A percentile compares a stretch with the other conserved stretches of the same genome.
Evolutionary conservation across 805 yeast species (phyloP).

Genomic region (Suhomyces emberorum): DNA sequence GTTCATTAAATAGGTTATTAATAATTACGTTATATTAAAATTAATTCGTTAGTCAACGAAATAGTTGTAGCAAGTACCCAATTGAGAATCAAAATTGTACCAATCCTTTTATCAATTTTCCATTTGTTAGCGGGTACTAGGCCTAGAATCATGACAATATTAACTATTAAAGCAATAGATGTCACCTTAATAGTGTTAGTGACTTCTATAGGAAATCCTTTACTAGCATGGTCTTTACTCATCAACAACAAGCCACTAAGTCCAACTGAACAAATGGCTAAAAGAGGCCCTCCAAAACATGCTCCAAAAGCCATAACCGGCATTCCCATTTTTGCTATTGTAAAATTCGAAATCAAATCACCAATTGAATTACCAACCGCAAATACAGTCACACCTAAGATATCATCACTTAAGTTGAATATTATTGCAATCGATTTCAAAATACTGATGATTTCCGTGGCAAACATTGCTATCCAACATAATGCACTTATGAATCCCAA

Average conservation of each 20-base stretch:
- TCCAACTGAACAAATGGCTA: slow-evolving; percentile 81
- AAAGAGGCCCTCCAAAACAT: slow-evolving; percentile 88
- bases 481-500: slow-evolving; percentile 68
- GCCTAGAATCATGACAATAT: slow-evolving; percentile 18
- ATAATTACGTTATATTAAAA: neutral
- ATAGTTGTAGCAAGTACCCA: slow-evolving; percentile 29
- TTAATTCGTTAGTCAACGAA: slow-evolving; percentile 23
- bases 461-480: slow-evolving; percentile 64
- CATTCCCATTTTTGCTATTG: slow-evolving; percentile 76
- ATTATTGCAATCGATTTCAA: slow-evolving; percentile 60
- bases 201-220: slow-evolving; percentile 15
- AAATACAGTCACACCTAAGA: slow-evolving; percentile 82
- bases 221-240: neutral
- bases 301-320: slow-evolving; percentile 93
- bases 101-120: slow-evolving; percentile 35
- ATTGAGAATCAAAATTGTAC: slow-evolving; percentile 24
- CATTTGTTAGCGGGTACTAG: slow-evolving; percentile 22
- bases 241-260: slow-evolving; percentile 52
- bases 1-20: slow-evolving; percentile 3
- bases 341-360: slow-evolving; percentile 78
- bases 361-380: slow-evolving; percentile 94
- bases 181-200: slow-evolving; percentile 21
- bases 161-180: slow-evolving; percentile 18
- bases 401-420: slow-evolving; percentile 65
- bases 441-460: slow-evolving; percentile 65